Conservation (phyloP, 345 rosid species). For the Hevea brasiliensis region DNA sequence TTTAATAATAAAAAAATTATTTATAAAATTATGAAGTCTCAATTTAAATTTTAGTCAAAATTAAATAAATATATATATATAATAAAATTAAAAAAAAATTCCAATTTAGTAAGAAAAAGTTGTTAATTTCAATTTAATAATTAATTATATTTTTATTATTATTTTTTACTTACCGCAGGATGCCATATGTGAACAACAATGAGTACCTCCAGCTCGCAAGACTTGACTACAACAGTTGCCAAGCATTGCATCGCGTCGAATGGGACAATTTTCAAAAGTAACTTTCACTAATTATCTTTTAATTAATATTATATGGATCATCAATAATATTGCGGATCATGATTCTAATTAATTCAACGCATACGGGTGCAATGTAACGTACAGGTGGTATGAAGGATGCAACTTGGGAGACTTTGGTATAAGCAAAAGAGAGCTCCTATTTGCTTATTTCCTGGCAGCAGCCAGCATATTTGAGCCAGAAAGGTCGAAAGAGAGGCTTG, state of each 20-base stretch:
- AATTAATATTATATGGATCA: too few relatives aligned
- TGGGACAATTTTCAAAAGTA: constrained; percentile 77
- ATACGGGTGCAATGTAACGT: not conserved
- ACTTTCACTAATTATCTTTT: too few relatives aligned
- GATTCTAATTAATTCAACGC: too few relatives aligned
- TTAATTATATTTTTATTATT: too few relatives aligned
- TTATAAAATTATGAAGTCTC: too few relatives aligned
- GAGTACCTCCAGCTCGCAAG: constrained; percentile 75
- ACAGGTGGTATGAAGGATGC: constrained; percentile 69
- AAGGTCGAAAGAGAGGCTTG: constrained; percentile 64
- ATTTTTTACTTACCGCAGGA: constrained; percentile 43
- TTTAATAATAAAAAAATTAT: too few relatives aligned
- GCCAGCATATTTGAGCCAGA: constrained; percentile 76
- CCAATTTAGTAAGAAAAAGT: too few relatives aligned
- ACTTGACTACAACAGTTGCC: constrained; percentile 81
- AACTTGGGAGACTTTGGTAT: constrained; percentile 48
- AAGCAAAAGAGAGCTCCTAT: constrained; percentile 44
- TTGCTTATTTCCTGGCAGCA: constrained; percentile 62
- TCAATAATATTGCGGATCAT: too few relatives aligned
- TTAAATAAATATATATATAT: too few relatives aligned
- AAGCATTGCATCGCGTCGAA: constrained; percentile 66
- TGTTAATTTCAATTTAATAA: too few relatives aligned
- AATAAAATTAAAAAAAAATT: too few relatives aligned
- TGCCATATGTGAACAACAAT: constrained; percentile 74
- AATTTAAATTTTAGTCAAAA: too few relatives aligned